Conservation (phyloP, 225 moss, liverwort and hornwort genomes). For the Polytrichum commune region DNA sequence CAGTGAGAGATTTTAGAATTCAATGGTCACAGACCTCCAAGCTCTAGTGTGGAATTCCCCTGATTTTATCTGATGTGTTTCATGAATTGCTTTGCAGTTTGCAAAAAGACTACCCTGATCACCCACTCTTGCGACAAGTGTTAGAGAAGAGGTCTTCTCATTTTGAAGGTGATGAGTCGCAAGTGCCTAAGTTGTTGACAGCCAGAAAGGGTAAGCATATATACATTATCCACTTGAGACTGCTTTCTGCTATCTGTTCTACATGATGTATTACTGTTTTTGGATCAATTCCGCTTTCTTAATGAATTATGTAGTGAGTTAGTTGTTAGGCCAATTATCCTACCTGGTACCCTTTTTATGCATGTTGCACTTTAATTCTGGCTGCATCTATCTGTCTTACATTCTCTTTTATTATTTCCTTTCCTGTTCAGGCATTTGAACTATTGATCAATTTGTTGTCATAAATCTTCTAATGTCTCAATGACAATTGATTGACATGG, state of each 20-base stretch:
- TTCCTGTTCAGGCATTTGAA: no score
- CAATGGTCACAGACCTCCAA: neutral
- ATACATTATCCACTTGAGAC: neutral
- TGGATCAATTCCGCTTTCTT: neutral
- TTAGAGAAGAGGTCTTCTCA: slow-evolving; percentile 13
- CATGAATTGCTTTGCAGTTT: slow-evolving; percentile 37
- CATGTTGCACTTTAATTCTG: neutral
- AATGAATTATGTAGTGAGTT: neutral
- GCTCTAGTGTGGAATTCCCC: neutral
- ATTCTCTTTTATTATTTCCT: no score
- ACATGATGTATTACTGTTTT: neutral
- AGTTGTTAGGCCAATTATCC: neutral
- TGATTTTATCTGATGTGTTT: neutral
- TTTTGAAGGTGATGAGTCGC: slow-evolving; percentile 23
- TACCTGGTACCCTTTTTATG: neutral
- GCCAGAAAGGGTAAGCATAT: slow-evolving; percentile 26
- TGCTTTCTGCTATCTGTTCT: neutral
- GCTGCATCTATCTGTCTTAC: neutral
- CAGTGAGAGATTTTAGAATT: neutral
- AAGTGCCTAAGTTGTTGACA: slow-evolving; percentile 14
- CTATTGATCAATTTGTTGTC: no score
- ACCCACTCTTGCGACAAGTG: slow-evolving; percentile 42
- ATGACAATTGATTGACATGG: no score
- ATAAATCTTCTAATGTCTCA: no score
- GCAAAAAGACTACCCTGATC: slow-evolving; percentile 58